Evolutionary conservation across 306 rosid species (phyloP), one percentile per base, ranked within the genome.

Genomic region (Canavalia gladiata): DNA sequence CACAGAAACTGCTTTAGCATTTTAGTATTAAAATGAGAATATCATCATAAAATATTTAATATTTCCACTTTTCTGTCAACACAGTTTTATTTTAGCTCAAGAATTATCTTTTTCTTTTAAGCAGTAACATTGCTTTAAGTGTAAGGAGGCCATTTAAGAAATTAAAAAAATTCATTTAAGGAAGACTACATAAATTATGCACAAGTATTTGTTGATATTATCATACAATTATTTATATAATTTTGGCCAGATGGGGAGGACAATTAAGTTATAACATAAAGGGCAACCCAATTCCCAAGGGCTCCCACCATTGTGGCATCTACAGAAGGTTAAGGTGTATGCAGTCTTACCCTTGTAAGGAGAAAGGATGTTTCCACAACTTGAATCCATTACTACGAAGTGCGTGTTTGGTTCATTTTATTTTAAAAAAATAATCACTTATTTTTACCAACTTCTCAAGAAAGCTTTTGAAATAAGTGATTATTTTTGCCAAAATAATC

Each of bases 51-150:
- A 64, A 41, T 59, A 58, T 51, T 13, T 11, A 29, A 13, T 70
- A 31, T 49, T 65, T 50, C 51, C 64, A 63, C 68, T 64, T 81
- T 63, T 59, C 56, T 42, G 43, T 67, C 72, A 41, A 43, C 47
- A 58, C 5, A 6, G 56, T 72, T 65, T 72, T 35, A 52, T 41
- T 64, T 63, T 31, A 18, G 13, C 46, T 41, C 18, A 46, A 39
- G 45, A 84, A 59, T 34, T 69, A 69, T 84, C 49, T 49, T 25
- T 59, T 47, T 35, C 25, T 56, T 59, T 46, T 39, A 46, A 50
- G 67, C 72, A 50, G 5, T 28, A 72, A 81, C 58, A 65, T 30
- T 72, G 68, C 72, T 33, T 58, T 60, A 72, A 72, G 74, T 29
- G 13, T 37, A 77, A 52, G 43, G 65, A 49, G 33, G 7, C n/a